Base-by-base conservation (phyloP, 768 basidiomycete species). In the Atractiella rhizophila region DNA sequence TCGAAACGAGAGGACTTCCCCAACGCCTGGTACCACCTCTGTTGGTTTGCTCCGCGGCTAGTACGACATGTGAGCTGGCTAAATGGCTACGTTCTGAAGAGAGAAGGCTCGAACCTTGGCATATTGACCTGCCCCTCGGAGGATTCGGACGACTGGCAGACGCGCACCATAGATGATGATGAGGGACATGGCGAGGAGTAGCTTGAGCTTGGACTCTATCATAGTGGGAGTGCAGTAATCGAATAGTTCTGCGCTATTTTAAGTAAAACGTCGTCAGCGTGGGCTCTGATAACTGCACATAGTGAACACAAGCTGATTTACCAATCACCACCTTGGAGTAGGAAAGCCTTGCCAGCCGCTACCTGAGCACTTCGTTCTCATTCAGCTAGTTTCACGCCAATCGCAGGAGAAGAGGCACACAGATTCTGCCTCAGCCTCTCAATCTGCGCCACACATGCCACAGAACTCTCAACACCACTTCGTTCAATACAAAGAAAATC, bases 281-380 rank as follows among this genome's bases (percentile, higher is more conserved):
- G n/a, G 5, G 35, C 15, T 27, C 27, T 15, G 11, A 15, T 41
- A n/a, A 18, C 34, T 13, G 3, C 18, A 19, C 3, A 23, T 23
- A n/a, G 3, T 28, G 63, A 68, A 51, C 55, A 80, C 79, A 47
- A 80, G 70, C 0, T 78, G 82, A 56, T 81, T 85, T 0, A 80
- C 81, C 91, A 98, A 54, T 98, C 91, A 2, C 91, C 91, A 1
- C 91, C 91, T 47, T 98, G 91, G 2, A 98, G 67, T 28, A 98
- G 65, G 60, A 98, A 96, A 0, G 82, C 83, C 52, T 86, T 71
- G 47, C 81, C 79, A 16, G 91, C 76, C 3, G 86, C 83, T 27
- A 70, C 70, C 26, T 66, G 62, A 16, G 47, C 46, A 6, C 45
- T 46, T 39, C 35, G 9, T 82, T 76, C 79, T 79, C 44, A 15